phyloP scores from a whole-genome alignment of 2,329 filamentous ascomycete genomes.

The Endoconidiophora laricicola region DNA sequence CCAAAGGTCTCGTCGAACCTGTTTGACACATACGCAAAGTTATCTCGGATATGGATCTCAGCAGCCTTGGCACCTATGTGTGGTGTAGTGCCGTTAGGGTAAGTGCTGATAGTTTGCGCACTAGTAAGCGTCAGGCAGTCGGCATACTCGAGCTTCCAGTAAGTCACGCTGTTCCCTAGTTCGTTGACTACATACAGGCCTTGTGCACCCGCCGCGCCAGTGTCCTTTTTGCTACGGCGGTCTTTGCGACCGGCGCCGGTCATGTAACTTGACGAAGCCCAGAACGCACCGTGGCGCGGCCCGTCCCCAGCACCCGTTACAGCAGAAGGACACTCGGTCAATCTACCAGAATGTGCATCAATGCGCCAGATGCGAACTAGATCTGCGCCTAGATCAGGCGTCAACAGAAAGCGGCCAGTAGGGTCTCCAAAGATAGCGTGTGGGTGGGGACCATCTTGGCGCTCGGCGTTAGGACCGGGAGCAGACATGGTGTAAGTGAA shows the following conservation, averaged over 20 bases:
- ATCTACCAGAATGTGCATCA: constrained; percentile 25
- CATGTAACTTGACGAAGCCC: constrained; percentile 19
- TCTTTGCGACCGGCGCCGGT: constrained; percentile 14
- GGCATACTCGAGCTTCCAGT: constrained; percentile 32
- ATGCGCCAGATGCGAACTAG: constrained; percentile 36
- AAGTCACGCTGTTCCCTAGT: constrained; percentile 31
- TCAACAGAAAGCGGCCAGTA: constrained; percentile 31
- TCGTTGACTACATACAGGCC: constrained; percentile 29
- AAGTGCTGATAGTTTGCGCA: constrained; percentile 30
- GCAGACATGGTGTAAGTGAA: constrained; percentile 25
- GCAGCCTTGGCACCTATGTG: constrained; percentile 33
- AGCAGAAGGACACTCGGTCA: constrained; percentile 29
- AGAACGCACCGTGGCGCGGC: constrained; percentile 36
- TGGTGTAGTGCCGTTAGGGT: constrained; percentile 25
- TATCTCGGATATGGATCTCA: constrained; percentile 35
- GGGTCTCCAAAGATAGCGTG: constrained; percentile 34
- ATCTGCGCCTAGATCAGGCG: constrained; percentile 38
- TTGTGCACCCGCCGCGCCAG: constrained; percentile 6
- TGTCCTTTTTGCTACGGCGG: not conserved
- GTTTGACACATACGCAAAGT: constrained; percentile 45
- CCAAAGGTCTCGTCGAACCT: constrained; percentile 42
- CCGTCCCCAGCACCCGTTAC: constrained; percentile 29
- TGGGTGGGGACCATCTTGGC: constrained; percentile 39
- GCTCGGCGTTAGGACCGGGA: constrained; percentile 26
- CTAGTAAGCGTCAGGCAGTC: constrained; percentile 29